phyloP scores from a whole-genome alignment of 2,329 filamentous ascomycete species.

The Fusarium sp. region DNA sequence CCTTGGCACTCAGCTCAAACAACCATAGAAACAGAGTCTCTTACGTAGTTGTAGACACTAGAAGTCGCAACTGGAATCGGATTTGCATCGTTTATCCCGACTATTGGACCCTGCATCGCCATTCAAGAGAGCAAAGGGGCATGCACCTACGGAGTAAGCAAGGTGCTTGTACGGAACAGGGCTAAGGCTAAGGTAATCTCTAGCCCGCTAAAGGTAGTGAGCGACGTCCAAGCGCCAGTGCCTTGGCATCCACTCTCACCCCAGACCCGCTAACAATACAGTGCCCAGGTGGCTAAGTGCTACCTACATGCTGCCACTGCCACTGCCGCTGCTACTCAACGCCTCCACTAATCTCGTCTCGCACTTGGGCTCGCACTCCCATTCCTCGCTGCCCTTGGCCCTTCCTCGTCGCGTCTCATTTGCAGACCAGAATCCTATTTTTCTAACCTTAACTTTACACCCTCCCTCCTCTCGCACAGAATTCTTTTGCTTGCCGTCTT shows the following conservation, averaged over 20 bases:
- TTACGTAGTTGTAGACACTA: constrained; percentile 23
- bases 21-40: constrained; percentile 9
- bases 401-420: constrained; percentile 35
- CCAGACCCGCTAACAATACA: constrained; percentile 31
- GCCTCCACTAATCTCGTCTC: constrained; percentile 23
- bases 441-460: constrained; percentile 25
- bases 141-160: constrained; percentile 28
- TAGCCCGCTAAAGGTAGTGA: constrained; percentile 40
- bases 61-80: constrained; percentile 26
- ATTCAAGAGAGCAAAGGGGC: constrained; percentile 19
- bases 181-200: constrained; percentile 29
- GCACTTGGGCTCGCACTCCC: constrained; percentile 37
- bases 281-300: constrained; percentile 39
- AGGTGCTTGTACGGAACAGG: constrained; percentile 28
- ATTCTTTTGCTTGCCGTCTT: constrained; percentile 21
- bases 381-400: constrained; percentile 19
- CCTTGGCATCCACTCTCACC: constrained; percentile 13
- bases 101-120: constrained; percentile 24
- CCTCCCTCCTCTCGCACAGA: constrained; percentile 15
- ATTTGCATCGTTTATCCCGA: constrained; percentile 15
- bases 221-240: constrained; percentile 34
- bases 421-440: constrained; percentile 19
- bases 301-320: constrained; percentile 11
- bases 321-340: constrained; percentile 24
- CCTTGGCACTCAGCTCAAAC: not conserved